Evolutionary conservation across 2,329 filamentous ascomycete genomes (phyloP).

Genomic region (Colletotrichum tropicale): DNA sequence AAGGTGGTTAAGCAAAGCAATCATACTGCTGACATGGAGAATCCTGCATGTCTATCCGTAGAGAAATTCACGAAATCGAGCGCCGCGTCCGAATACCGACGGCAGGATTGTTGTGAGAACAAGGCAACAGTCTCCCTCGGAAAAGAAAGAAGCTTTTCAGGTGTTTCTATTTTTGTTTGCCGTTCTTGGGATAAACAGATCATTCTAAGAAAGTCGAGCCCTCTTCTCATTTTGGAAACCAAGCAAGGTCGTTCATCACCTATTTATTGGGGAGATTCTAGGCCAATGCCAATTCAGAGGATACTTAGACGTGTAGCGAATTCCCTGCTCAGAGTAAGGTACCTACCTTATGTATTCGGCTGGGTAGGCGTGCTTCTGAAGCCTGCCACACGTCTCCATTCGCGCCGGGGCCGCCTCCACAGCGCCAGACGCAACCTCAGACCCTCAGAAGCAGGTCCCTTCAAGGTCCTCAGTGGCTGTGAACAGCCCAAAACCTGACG

Average conservation of each 20-base stretch:
- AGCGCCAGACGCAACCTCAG: background rate
- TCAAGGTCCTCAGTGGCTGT: conserved; percentile 11
- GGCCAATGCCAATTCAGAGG: background rate
- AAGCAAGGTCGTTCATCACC: background rate
- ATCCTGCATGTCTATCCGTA: background rate
- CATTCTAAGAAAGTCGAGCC: background rate
- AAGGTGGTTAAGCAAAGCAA: conserved; percentile 11
- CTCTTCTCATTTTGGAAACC: background rate
- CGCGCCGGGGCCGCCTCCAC: background rate
- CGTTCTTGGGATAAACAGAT: background rate
- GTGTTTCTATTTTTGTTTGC: background rate
- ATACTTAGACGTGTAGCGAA: background rate
- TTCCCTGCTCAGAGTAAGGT: background rate
- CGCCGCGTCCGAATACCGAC: background rate
- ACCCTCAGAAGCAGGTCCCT: conserved; percentile 5
- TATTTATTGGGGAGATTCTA: background rate
- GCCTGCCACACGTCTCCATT: background rate
- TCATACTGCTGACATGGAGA: background rate
- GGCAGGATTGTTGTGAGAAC: background rate
- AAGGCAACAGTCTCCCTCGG: background rate
- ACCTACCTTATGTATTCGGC: no score
- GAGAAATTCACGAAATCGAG: background rate
- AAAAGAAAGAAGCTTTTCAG: background rate
- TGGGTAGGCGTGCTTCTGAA: no score
- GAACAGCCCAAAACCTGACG: background rate